A percentile compares a stretch with the other conserved stretches of the same genome.
Evolutionary conservation across 78 protist species (phyloP).

Genomic region (Dictyostelium discoideum): DNA sequence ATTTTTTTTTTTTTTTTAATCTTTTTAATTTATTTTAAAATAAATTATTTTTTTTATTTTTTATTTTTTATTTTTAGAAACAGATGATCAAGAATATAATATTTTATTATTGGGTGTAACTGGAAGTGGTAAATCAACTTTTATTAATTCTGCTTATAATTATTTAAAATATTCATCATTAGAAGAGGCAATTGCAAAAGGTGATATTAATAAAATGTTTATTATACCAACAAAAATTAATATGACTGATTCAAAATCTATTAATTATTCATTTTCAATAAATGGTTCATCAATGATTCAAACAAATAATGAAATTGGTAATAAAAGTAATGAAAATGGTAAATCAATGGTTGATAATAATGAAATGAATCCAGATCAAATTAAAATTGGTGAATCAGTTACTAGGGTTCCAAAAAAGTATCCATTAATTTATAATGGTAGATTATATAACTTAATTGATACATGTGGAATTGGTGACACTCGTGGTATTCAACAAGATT

Average conservation of each 20-base stretch:
- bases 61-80: neutral
- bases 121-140: neutral
- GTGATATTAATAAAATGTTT: neutral
- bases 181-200: neutral
- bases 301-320: neutral
- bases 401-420: neutral
- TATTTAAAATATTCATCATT: neutral
- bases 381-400: neutral
- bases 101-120: neutral
- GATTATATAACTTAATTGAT: neutral
- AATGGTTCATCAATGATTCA: neutral
- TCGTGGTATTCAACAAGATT: neutral
- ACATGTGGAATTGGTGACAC: neutral
- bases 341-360: neutral
- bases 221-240: neutral
- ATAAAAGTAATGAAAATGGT: neutral
- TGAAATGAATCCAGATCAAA: neutral
- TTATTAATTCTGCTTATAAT: neutral
- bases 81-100: neutral
- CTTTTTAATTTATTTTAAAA: too few relatives aligned
- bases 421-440: neutral
- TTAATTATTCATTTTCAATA: neutral
- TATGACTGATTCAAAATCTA: neutral
- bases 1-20: neutral
- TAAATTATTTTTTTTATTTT: neutral